A percentile compares a stretch with the other conserved stretches of the same genome.
phyloP scores from a whole-genome alignment of 352 stramenopile species.

The Pythium phragmiticola region DNA sequence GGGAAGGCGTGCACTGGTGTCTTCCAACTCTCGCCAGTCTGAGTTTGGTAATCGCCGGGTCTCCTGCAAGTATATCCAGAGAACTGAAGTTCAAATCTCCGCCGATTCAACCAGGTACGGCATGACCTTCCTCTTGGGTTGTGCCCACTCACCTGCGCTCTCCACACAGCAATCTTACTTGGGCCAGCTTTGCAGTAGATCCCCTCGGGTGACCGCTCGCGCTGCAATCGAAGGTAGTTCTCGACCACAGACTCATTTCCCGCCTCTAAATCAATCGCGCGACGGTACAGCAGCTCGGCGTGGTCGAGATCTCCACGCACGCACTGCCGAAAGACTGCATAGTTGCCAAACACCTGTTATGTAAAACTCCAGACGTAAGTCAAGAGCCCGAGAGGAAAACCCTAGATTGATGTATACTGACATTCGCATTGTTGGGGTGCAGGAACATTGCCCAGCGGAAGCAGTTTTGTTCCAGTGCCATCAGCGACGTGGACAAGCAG shows the following conservation, averaged over 20 bases:
- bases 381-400: not conserved
- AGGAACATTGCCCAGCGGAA: constrained; percentile 72
- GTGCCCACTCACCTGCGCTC: constrained; percentile 22
- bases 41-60: constrained; percentile 9
- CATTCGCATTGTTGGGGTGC: constrained; percentile 45
- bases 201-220: constrained; percentile 47
- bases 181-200: constrained; percentile 52
- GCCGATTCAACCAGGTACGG: not conserved
- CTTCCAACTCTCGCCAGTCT: constrained; percentile 51
- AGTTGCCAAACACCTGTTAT: constrained; percentile 54
- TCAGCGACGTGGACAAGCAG: constrained; percentile 23
- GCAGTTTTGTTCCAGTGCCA: constrained; percentile 46
- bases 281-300: constrained; percentile 63
- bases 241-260: constrained; percentile 48
- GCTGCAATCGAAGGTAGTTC: constrained; percentile 60
- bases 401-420: constrained; percentile 18
- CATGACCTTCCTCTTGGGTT: not conserved
- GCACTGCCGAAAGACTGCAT: constrained; percentile 61
- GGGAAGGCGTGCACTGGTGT: constrained; percentile 26
- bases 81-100: not conserved
- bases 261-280: constrained; percentile 53
- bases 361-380: not conserved
- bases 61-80: constrained; percentile 17
- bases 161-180: constrained; percentile 42
- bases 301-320: constrained; percentile 59